phyloP scores from a whole-genome alignment of 1,284 basidiomycete species.

The Heterobasidion irregulare region DNA sequence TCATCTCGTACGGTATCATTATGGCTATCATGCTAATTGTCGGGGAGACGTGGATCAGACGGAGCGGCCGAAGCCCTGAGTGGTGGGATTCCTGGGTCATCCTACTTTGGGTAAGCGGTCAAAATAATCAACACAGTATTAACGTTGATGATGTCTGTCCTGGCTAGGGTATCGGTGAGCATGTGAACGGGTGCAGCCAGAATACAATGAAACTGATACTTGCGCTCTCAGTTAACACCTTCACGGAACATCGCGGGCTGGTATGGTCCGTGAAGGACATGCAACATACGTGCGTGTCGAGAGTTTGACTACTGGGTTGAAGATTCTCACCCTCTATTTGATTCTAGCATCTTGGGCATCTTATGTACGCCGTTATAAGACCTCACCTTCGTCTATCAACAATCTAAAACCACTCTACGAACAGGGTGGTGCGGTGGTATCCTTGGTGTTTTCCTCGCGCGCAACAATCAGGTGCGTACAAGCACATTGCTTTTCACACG shows the following conservation, averaged over 20 bases:
- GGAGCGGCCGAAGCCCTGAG: slow-evolving; percentile 72
- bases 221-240: slow-evolving; percentile 67
- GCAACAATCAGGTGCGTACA: slow-evolving; percentile 60
- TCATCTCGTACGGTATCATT: slow-evolving; percentile 82
- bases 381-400: background rate
- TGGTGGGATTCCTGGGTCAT: slow-evolving; percentile 91
- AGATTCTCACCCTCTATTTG: background rate
- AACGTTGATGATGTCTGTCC: background rate
- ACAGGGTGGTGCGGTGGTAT: slow-evolving; percentile 88
- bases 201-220: background rate
- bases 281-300: slow-evolving; percentile 74
- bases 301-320: background rate
- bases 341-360: slow-evolving; percentile 30
- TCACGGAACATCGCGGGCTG: slow-evolving; percentile 83
- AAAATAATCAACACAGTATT: background rate
- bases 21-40: slow-evolving; percentile 79
- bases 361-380: slow-evolving; percentile 23
- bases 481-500: background rate
- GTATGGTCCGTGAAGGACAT: slow-evolving; percentile 88
- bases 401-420: background rate
- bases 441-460: slow-evolving; percentile 80
- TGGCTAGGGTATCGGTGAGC: slow-evolving; percentile 51
- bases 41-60: slow-evolving; percentile 77
- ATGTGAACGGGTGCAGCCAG: background rate
- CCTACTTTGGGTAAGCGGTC: slow-evolving; percentile 67